phyloP scores from a whole-genome alignment of 2,329 filamentous ascomycete genomes.

The Penicillium concentricum region DNA sequence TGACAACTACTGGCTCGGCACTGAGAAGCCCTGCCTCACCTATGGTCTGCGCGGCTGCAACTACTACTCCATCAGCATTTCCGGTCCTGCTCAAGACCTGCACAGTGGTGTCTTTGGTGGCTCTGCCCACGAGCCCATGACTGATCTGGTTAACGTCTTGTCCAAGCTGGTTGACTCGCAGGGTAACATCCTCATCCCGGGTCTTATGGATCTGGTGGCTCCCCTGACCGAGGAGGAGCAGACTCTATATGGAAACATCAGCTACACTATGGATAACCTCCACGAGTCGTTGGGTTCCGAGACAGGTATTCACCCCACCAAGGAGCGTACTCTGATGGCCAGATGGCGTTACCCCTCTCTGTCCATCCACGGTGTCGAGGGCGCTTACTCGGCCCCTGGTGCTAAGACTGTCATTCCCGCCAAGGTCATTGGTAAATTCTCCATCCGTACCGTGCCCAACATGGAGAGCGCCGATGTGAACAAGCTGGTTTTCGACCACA shows the following conservation, averaged over 20 bases:
- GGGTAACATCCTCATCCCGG: slow-evolving; percentile 92
- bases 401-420: slow-evolving; percentile 98
- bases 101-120: slow-evolving; percentile 98
- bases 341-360: slow-evolving; percentile 94
- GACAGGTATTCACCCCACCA: slow-evolving; percentile 82
- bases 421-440: slow-evolving; percentile 98
- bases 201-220: slow-evolving; percentile 89
- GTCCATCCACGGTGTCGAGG: slow-evolving; percentile 91
- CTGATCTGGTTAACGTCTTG: slow-evolving; percentile 81
- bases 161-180: slow-evolving; percentile 81
- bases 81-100: slow-evolving; percentile 86
- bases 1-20: slow-evolving; percentile 99
- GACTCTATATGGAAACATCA: slow-evolving; percentile 80
- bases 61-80: slow-evolving; percentile 92
- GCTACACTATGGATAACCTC: slow-evolving; percentile 94
- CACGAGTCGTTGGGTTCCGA: slow-evolving; percentile 87
- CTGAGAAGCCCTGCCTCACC: slow-evolving; percentile 95
- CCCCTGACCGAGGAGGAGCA: slow-evolving; percentile 84
- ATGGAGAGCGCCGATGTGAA: slow-evolving; percentile 95
- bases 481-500: slow-evolving; percentile 75
- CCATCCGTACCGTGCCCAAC: slow-evolving; percentile 92
- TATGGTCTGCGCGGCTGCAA: slow-evolving; percentile 97
- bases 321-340: slow-evolving; percentile 90
- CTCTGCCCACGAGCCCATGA: slow-evolving; percentile 97
- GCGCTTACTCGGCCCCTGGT: slow-evolving; percentile 87